phyloP scores from a whole-genome alignment of 805 yeast species.

The Metschnikowia colocasiae region DNA sequence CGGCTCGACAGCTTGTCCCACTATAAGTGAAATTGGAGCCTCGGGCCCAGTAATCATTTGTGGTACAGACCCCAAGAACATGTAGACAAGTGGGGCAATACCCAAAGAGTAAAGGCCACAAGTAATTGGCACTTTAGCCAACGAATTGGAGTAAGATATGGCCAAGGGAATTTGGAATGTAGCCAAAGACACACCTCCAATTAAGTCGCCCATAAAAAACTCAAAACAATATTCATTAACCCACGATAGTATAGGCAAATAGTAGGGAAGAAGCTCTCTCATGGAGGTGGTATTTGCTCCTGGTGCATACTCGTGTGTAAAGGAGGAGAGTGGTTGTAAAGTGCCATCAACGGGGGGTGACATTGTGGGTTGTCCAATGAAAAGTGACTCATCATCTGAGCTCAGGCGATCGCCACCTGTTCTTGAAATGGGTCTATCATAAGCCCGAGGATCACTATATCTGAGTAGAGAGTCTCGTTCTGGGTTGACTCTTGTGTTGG shows the following conservation, averaged over 20 bases:
- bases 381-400: slow-evolving; percentile 13
- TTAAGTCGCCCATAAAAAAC: slow-evolving; percentile 55
- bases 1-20: slow-evolving; percentile 47
- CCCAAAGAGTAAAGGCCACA: slow-evolving; percentile 40
- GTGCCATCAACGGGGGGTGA: neutral
- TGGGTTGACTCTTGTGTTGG: slow-evolving; percentile 19
- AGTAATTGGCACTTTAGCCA: slow-evolving; percentile 42
- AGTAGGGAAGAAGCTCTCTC: slow-evolving; percentile 46
- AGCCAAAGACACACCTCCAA: slow-evolving; percentile 85
- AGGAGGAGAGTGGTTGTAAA: neutral
- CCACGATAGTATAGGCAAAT: slow-evolving; percentile 69
- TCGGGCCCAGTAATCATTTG: slow-evolving; percentile 48
- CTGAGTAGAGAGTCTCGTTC: slow-evolving; percentile 13
- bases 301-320: slow-evolving; percentile 11
- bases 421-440: neutral
- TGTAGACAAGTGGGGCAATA: slow-evolving; percentile 37
- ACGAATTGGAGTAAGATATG: slow-evolving; percentile 38
- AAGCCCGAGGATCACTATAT: neutral
- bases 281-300: slow-evolving; percentile 9
- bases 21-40: slow-evolving; percentile 42
- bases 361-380: neutral
- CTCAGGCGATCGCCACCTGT: slow-evolving; percentile 1
- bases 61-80: slow-evolving; percentile 43
- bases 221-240: slow-evolving; percentile 44
- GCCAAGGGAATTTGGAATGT: slow-evolving; percentile 89